Percentiles rank a stretch among this genome's conserved stretches.
Conservation (phyloP, 345 rosid genomes). For the Salix dunnii region DNA sequence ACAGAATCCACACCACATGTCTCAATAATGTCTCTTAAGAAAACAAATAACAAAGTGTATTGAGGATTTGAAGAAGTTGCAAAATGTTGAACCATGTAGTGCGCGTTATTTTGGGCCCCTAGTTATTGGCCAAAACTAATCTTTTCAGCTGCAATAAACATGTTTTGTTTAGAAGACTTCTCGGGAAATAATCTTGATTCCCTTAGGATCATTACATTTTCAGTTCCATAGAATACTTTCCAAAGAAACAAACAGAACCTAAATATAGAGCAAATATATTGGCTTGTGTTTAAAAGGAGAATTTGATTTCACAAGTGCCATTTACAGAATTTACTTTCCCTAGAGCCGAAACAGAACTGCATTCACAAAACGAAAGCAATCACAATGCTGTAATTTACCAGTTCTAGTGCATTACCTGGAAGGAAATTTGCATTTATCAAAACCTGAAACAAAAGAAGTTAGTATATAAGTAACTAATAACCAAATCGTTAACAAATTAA, state of each 20-base stretch:
- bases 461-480: neutral
- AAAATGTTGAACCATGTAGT: neutral
- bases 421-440: slow-evolving; percentile 60
- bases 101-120: no score
- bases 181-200: neutral
- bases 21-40: neutral
- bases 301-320: neutral
- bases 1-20: slow-evolving; percentile 1
- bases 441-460: slow-evolving; percentile 47
- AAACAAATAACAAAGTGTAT: neutral
- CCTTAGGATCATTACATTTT: neutral
- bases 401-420: slow-evolving; percentile 50
- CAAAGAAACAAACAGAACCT: neutral
- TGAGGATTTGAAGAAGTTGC: neutral
- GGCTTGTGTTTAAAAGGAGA: neutral
- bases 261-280: neutral
- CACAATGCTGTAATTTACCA: no score
- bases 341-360: neutral
- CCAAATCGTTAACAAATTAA: slow-evolving; percentile 1
- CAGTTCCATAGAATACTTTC: neutral
- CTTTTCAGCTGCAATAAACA: neutral
- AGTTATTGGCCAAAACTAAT: no score
- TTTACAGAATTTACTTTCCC: neutral
- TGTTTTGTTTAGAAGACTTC: neutral
- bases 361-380: neutral